These are phyloP conservation scores for Vaccinium darrowii DNA, from an alignment of 148 eudicot genomes.

Conservation along the genomic window DNA sequence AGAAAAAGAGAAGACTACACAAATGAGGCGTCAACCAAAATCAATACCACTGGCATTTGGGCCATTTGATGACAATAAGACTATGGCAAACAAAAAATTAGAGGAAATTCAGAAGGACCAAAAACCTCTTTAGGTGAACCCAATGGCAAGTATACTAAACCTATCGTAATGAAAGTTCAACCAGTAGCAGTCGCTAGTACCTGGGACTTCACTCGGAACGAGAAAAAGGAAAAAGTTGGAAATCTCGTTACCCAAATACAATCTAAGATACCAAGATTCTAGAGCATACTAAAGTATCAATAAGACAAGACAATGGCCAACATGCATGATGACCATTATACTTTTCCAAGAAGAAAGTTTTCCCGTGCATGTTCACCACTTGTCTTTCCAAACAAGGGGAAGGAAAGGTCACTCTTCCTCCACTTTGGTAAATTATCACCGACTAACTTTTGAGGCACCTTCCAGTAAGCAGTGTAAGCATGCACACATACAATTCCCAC, in stretches of 20 bases:
- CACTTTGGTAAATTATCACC: no score
- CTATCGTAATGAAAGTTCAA: background rate
- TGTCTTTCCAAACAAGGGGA: background rate
- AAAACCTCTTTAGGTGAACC: background rate
- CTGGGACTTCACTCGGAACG: background rate
- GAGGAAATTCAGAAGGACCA: background rate
- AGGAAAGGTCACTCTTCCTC: background rate
- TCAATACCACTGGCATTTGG: background rate
- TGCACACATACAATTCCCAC: background rate
- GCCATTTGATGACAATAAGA: background rate
- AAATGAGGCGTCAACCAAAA: background rate
- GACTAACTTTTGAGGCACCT: background rate
- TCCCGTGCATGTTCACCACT: background rate
- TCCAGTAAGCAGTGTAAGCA: background rate
- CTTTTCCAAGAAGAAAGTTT: background rate
- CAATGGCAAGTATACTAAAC: background rate
- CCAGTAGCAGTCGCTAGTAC: background rate
- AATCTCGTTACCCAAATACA: background rate
- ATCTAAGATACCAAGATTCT: background rate
- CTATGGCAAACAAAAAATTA: background rate
- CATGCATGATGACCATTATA: background rate
- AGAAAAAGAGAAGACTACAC: background rate
- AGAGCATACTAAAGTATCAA: background rate
- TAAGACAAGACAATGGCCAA: background rate
- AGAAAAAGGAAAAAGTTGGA: background rate